Conservation (phyloP, 78 protist genomes). For the Dictyostelium citrinum region DNA sequence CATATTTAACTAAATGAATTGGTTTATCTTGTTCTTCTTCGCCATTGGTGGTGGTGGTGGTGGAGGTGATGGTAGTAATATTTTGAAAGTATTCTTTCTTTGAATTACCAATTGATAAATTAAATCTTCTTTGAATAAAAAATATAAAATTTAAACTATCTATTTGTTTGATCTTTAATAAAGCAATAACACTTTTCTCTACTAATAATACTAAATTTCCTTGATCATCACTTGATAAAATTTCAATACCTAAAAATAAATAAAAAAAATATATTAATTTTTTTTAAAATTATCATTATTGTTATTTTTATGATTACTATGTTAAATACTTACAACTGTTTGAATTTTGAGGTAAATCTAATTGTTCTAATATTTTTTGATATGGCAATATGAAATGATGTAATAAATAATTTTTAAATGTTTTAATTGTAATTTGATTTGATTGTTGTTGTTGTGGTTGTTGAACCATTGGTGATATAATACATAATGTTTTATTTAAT, state of each 20-base stretch:
- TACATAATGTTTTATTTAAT: slow-evolving; percentile 3
- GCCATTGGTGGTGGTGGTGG: background rate
- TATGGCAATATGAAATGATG: background rate
- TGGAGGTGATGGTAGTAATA: background rate
- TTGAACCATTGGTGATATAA: slow-evolving; percentile 21
- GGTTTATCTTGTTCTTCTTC: background rate
- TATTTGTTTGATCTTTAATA: slow-evolving; percentile 26
- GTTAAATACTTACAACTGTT: background rate
- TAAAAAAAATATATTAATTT: background rate
- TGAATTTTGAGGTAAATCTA: background rate
- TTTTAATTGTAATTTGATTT: background rate
- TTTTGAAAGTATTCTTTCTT: background rate
- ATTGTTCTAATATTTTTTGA: background rate
- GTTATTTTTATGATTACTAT: background rate
- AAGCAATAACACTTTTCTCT: background rate
- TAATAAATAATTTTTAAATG: slow-evolving; percentile 4
- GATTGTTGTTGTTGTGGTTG: background rate
- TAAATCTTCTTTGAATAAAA: slow-evolving; percentile 30
- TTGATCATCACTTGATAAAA: slow-evolving; percentile 1
- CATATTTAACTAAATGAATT: background rate
- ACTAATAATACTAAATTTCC: slow-evolving; percentile 11
- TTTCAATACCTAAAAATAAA: background rate
- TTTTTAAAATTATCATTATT: background rate
- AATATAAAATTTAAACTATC: slow-evolving; percentile 1
- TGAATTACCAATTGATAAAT: background rate